These are phyloP conservation scores for Russula sp. DNA, from an alignment of 768 basidiomycete species.

Conservation along the genomic window DNA sequence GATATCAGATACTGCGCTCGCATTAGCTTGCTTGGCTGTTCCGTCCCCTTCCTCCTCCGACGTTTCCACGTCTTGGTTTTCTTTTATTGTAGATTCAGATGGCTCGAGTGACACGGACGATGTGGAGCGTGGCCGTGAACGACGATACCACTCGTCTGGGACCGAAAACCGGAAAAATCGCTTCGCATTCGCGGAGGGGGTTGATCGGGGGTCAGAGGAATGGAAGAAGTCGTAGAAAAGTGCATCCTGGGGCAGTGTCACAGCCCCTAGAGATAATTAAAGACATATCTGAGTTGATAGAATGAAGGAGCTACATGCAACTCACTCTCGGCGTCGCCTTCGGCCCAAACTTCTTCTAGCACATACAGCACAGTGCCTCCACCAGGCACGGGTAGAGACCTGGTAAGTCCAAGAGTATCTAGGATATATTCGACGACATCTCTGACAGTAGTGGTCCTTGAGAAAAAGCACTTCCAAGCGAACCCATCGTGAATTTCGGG, in stretches of 20 bases:
- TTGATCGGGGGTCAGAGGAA: slow-evolving; percentile 36
- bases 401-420: slow-evolving; percentile 65
- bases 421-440: slow-evolving; percentile 45
- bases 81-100: slow-evolving; percentile 44
- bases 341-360: slow-evolving; percentile 59
- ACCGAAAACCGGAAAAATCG: slow-evolving; percentile 58
- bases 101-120: slow-evolving; percentile 42
- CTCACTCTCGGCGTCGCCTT: slow-evolving; percentile 50
- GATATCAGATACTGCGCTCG: slow-evolving; percentile 24
- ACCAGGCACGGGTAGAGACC: slow-evolving; percentile 56
- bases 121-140: slow-evolving; percentile 49
- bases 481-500: slow-evolving; percentile 75
- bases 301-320: not conserved
- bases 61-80: slow-evolving; percentile 43
- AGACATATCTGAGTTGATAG: not conserved
- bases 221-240: slow-evolving; percentile 38
- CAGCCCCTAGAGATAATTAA: slow-evolving; percentile 30
- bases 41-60: slow-evolving; percentile 45
- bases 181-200: slow-evolving; percentile 35
- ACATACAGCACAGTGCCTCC: slow-evolving; percentile 65
- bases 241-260: slow-evolving; percentile 38
- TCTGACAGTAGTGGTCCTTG: slow-evolving; percentile 46
- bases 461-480: slow-evolving; percentile 56
- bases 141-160: slow-evolving; percentile 74
- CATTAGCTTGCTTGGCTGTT: slow-evolving; percentile 49